phyloP scores from a whole-genome alignment of 2,329 filamentous ascomycete species.

The Fusarium brachygibbosum region DNA sequence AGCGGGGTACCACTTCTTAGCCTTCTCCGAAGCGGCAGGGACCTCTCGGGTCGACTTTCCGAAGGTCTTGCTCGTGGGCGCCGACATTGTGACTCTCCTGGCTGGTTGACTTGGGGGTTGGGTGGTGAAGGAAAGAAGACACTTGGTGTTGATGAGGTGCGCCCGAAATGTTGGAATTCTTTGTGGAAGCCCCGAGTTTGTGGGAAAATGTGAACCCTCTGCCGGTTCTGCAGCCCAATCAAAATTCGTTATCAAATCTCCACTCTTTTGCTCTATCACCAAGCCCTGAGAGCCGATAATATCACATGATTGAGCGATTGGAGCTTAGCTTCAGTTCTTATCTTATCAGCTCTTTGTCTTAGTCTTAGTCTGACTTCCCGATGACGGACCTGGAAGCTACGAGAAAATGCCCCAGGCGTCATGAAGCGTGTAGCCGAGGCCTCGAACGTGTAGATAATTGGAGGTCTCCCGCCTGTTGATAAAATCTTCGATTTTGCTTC shows the following conservation, averaged over 20 bases:
- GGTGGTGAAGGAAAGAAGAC: constrained; percentile 55
- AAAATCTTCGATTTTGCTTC: constrained; percentile 17
- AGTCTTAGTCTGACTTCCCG: constrained; percentile 11
- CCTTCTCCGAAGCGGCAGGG: constrained; percentile 89
- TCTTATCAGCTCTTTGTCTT: constrained; percentile 10
- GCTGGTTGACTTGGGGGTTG: constrained; percentile 58
- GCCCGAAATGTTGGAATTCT: constrained; percentile 59
- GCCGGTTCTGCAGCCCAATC: constrained; percentile 51
- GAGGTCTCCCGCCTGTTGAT: constrained; percentile 14
- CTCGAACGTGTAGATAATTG: constrained; percentile 42
- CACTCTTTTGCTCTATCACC: constrained; percentile 7
- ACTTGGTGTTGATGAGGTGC: constrained; percentile 53
- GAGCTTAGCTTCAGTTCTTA: background rate
- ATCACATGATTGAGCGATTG: constrained; percentile 55
- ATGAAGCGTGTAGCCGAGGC: constrained; percentile 44
- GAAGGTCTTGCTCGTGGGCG: constrained; percentile 90
- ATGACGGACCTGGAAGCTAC: constrained; percentile 54
- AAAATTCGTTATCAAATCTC: background rate
- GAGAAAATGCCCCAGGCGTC: constrained; percentile 55
- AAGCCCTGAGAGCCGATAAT: constrained; percentile 45
- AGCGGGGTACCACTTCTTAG: constrained; percentile 98
- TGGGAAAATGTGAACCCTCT: constrained; percentile 62
- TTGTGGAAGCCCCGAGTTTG: constrained; percentile 60
- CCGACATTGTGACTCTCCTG: constrained; percentile 75
- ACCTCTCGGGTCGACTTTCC: constrained; percentile 95